Evolutionary conservation across 2,329 filamentous ascomycete genomes (phyloP).

Genomic region (Diaporthe humulicola): DNA sequence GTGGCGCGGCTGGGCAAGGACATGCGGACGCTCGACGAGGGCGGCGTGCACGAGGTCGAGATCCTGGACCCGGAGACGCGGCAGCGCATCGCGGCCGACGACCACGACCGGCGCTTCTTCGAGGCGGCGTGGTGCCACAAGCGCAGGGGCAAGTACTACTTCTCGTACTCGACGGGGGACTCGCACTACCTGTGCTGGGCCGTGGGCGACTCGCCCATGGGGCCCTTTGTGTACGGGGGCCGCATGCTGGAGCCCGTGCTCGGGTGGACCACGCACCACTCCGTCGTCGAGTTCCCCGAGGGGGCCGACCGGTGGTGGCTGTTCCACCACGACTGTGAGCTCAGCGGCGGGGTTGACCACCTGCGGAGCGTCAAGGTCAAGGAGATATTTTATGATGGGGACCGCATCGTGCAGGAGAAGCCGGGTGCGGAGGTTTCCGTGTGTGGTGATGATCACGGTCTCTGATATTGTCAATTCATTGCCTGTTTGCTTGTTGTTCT

Average conservation of each 20-base stretch:
- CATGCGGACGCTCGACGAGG: conserved; percentile 71
- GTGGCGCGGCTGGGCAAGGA: conserved; percentile 74
- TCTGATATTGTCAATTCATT: neutral
- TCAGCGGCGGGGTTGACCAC: conserved; percentile 78
- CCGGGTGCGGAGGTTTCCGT: conserved; percentile 36
- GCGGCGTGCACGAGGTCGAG: conserved; percentile 68
- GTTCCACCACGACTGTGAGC: conserved; percentile 81
- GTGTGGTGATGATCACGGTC: neutral
- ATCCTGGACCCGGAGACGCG: conserved; percentile 75
- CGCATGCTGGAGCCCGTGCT: conserved; percentile 81
- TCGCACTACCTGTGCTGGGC: conserved; percentile 82
- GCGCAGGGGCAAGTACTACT: conserved; percentile 77
- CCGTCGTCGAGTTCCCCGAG: conserved; percentile 77
- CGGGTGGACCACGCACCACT: conserved; percentile 87
- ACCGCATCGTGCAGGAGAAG: conserved; percentile 67
- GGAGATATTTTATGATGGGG: conserved; percentile 79
- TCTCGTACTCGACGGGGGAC: conserved; percentile 84
- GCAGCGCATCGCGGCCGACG: conserved; percentile 71
- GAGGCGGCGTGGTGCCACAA: conserved; percentile 87
- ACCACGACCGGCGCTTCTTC: conserved; percentile 83
- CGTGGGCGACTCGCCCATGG: conserved; percentile 72
- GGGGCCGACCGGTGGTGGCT: conserved; percentile 74
- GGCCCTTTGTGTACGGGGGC: conserved; percentile 80
- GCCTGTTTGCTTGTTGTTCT: neutral
- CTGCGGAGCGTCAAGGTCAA: conserved; percentile 80